Evolutionary conservation across 2,329 filamentous ascomycete species (phyloP), one percentile per base, ranked within the genome.

Genomic region (Atkinsonella texensis): DNA sequence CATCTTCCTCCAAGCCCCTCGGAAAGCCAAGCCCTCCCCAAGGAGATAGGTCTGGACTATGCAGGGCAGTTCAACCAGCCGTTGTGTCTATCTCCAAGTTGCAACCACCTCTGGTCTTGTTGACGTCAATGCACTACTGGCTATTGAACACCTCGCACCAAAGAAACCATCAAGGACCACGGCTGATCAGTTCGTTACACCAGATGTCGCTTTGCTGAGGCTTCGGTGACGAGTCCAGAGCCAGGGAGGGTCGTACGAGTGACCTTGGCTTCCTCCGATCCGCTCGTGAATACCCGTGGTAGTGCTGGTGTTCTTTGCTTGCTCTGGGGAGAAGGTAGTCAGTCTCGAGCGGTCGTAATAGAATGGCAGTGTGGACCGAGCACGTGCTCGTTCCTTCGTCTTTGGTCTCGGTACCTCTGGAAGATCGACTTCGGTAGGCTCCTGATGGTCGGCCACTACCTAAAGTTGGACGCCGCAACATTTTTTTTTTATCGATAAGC

Each of bases 401-500:
- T 12, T 23, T 28, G 4, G 4, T 28, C 7, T 28, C 28, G 28
- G 28, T 28, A 6, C 28, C 7, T 8, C 5, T 28, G 5, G 7
- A 8, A 28, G 28, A 28, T 28, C 3, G 42, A 15, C 15, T 32
- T 15, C 35, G 10, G 20, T 48, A 35, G 18, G 46, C 35, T 28
- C 32, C 39, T 28, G 35, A 41, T 35, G n/a, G 41, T 12, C 20
- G 35, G 28, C 43, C 42, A 38, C 45, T n/a, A 35, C 45, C 11
- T 13, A 15, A 17, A 7, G 49, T 53, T 53, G 49, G 57, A 56
- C 54, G 53, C 55, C 55, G 52, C 32, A 28, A 28, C 28, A 58
- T 57, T 53, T 51, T 56, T 60, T 59, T 58, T 50, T 64, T 64
- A 64, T 64, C 62, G 62, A 64, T 64, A 63, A 62, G 46, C 20